Evolutionary conservation across 768 basidiomycete genomes (phyloP), one percentile per base, ranked within the genome.

Genomic region (Lanmaoa rubissima): DNA sequence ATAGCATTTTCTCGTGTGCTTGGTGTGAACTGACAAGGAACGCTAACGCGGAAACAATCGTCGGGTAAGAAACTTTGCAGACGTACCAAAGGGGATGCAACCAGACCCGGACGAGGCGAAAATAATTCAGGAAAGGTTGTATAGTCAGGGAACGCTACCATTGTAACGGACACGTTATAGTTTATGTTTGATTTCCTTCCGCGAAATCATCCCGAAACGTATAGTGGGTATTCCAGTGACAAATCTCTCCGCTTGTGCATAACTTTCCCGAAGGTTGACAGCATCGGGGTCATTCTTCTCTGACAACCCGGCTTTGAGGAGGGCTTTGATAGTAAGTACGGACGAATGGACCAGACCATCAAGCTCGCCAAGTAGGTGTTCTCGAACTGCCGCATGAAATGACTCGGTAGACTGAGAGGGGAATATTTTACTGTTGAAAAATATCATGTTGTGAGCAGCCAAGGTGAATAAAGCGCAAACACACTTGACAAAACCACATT

Each of bases 401-500:
- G 71, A 71, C 38, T 79, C 78, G 1, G 74, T 73, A 7, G 79
- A 59, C 58, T 84, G 81, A 17, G 75, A 68, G 12, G 82, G 82
- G 57, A 86, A 82, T 59, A 89, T 82, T 69, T 84, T 75, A 61
- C 85, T 88, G 60, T 48, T 24, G 39, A 57, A 54, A 48, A 24
- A 51, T 4, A 38, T 54, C 32, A 21, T 35, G 35, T 61, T 35
- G 43, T 52, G 14, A 58, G 10, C 17, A 28, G 16, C 17, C 34
- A 38, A 12, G 10, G 28, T 21, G 44, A 28, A 53, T 17, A 19
- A 40, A 12, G 11, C 12, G 19, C 34, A 48, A n/a, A 60, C 76
- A 50, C 61, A 87, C 84, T 87, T 89, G 60, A 87, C 69, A 65
- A 89, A 89, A 14, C 87, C 84, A 64, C 76, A 82, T 40, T 77